Percentiles rank a stretch among this genome's conserved stretches.
phyloP scores from a whole-genome alignment of 2,329 filamentous ascomycete species.

The Phyllosticta citriasiana region DNA sequence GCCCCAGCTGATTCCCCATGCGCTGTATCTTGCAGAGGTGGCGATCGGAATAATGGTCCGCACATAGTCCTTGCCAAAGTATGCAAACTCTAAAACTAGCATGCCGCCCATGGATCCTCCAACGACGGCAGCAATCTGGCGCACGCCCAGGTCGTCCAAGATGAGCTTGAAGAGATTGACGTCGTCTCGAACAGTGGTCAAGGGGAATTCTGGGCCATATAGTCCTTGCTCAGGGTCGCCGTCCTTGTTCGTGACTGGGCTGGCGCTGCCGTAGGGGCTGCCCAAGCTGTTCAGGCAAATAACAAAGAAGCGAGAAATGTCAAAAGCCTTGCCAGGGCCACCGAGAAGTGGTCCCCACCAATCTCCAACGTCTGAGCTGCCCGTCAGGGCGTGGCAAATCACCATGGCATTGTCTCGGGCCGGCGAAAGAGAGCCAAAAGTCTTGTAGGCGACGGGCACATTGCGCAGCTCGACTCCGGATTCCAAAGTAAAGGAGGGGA shows the following conservation, averaged over 20 bases:
- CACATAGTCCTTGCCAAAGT: conserved; percentile 79
- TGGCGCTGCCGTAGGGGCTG: conserved; percentile 79
- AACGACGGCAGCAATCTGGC: conserved; percentile 66
- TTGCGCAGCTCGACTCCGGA: conserved; percentile 78
- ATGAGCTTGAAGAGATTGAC: conserved; percentile 77
- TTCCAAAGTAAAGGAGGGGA: conserved; percentile 86
- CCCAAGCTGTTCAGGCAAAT: conserved; percentile 80
- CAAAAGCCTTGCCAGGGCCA: conserved; percentile 68
- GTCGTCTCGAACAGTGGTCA: conserved; percentile 92
- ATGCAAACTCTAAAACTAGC: conserved; percentile 87
- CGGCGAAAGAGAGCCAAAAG: conserved; percentile 47
- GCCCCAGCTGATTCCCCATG: conserved; percentile 86
- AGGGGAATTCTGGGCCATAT: conserved; percentile 91
- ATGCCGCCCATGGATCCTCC: conserved; percentile 83
- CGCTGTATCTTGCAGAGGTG: conserved; percentile 74
- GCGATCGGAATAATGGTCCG: conserved; percentile 73
- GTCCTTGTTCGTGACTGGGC: conserved; percentile 79
- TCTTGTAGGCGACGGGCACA: conserved; percentile 57
- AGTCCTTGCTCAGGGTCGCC: conserved; percentile 61
- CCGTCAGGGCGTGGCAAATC: conserved; percentile 75
- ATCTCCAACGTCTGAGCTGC: conserved; percentile 73
- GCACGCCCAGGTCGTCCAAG: conserved; percentile 70
- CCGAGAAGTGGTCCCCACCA: conserved; percentile 83
- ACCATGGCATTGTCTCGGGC: conserved; percentile 53
- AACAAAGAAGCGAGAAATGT: conserved; percentile 73